phyloP scores from a whole-genome alignment of 169 alveolate genomes.

The Eimeria mitis region DNA sequence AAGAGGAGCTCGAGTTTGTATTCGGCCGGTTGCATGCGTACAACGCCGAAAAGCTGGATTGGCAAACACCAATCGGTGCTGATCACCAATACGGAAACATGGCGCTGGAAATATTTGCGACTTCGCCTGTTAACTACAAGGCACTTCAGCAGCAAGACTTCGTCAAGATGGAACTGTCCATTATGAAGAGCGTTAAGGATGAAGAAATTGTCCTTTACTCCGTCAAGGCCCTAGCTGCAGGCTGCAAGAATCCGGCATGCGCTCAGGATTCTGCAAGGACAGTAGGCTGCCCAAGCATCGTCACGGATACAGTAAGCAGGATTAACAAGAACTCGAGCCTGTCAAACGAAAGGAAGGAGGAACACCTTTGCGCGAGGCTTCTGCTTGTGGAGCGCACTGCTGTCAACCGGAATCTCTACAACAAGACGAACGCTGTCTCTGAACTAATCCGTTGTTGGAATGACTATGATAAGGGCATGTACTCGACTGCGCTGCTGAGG shows the following conservation, averaged over 20 bases:
- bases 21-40: slow-evolving; percentile 67
- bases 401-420: slow-evolving; percentile 77
- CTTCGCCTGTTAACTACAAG: slow-evolving; percentile 66
- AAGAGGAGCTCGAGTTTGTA: slow-evolving; percentile 78
- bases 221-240: slow-evolving; percentile 76
- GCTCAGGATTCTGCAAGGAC: slow-evolving; percentile 81
- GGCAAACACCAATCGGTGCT: slow-evolving; percentile 75
- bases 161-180: slow-evolving; percentile 68
- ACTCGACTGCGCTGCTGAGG: slow-evolving; percentile 77
- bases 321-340: slow-evolving; percentile 47
- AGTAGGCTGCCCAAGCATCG: slow-evolving; percentile 74
- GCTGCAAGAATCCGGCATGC: slow-evolving; percentile 73
- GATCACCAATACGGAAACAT: slow-evolving; percentile 83
- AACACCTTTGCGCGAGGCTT: slow-evolving; percentile 72
- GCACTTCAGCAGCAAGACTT: slow-evolving; percentile 78
- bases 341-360: slow-evolving; percentile 76
- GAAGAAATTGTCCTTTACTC: slow-evolving; percentile 79
- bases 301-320: slow-evolving; percentile 59
- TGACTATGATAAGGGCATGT: slow-evolving; percentile 79
- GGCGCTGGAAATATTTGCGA: slow-evolving; percentile 78
- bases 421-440: slow-evolving; percentile 79
- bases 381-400: slow-evolving; percentile 82
- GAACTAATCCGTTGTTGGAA: slow-evolving; percentile 76
- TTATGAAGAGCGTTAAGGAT: slow-evolving; percentile 77
- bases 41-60: slow-evolving; percentile 75